Conservation (phyloP, 805 yeast genomes). For the Priceomyces haplophilus region DNA sequence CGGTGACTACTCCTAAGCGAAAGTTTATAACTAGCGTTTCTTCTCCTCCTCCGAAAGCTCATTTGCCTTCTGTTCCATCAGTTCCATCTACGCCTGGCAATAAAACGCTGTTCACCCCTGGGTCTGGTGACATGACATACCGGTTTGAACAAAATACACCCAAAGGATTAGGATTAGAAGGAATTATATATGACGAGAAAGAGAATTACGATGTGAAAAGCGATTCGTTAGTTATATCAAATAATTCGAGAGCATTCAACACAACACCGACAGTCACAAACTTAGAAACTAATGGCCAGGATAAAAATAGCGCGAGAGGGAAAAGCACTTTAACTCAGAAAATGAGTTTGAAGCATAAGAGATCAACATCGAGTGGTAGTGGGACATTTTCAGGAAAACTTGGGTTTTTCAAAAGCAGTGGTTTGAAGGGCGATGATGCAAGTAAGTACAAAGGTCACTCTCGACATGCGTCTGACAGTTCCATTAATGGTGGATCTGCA, state of each 20-base stretch:
- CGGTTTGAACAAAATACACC: slow-evolving; percentile 17
- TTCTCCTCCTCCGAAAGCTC: slow-evolving; percentile 41
- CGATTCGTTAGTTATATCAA: slow-evolving; percentile 6
- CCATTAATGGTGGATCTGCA: slow-evolving; percentile 27
- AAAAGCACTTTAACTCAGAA: slow-evolving; percentile 27
- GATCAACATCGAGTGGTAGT: slow-evolving; percentile 38
- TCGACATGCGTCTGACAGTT: slow-evolving; percentile 40
- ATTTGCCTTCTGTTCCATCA: slow-evolving; percentile 18
- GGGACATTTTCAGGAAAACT: slow-evolving; percentile 26
- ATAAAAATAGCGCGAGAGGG: slow-evolving; percentile 16
- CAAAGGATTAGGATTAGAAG: slow-evolving; percentile 40
- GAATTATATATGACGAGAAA: slow-evolving; percentile 23
- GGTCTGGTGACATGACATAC: slow-evolving; percentile 6
- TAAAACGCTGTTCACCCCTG: slow-evolving; percentile 13
- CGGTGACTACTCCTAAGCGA: slow-evolving; percentile 17
- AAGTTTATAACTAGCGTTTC: slow-evolving; percentile 9
- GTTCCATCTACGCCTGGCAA: slow-evolving; percentile 23
- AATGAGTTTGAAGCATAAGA: slow-evolving; percentile 36
- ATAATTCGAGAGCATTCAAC: slow-evolving; percentile 3
- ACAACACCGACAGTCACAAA: slow-evolving; percentile 36
- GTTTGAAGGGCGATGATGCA: slow-evolving; percentile 11
- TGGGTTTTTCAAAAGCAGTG: slow-evolving; percentile 28
- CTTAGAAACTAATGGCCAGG: slow-evolving; percentile 23
- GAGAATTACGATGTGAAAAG: slow-evolving; percentile 3
- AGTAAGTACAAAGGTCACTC: slow-evolving; percentile 25